Evolutionary conservation across 257 asterid species (phyloP).

Genomic region (Fraxinus pennsylvanica): DNA sequence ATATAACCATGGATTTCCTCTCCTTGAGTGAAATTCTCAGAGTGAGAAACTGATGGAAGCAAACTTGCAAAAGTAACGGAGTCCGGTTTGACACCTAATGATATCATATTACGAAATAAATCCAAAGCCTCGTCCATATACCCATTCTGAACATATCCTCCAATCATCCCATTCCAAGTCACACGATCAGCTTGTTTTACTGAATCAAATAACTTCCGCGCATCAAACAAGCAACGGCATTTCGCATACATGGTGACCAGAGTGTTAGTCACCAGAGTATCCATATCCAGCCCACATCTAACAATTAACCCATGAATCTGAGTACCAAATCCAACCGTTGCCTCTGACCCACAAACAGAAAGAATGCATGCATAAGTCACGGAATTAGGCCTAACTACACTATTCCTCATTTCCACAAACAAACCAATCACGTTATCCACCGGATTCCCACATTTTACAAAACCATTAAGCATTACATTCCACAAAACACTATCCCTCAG

Average conservation of each 20-base stretch:
- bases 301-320: slow-evolving; percentile 69
- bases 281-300: slow-evolving; percentile 60
- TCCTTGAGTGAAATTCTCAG: slow-evolving; percentile 43
- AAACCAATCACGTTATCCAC: slow-evolving; percentile 49
- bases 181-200: slow-evolving; percentile 41
- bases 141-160: slow-evolving; percentile 81
- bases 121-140: slow-evolving; percentile 52
- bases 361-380: slow-evolving; percentile 71
- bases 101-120: slow-evolving; percentile 55
- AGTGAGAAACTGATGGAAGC: slow-evolving; percentile 63
- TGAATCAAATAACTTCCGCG: slow-evolving; percentile 58
- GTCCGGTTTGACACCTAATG: slow-evolving; percentile 57
- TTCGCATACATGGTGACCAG: slow-evolving; percentile 73
- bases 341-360: slow-evolving; percentile 58
- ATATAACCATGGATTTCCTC: slow-evolving; percentile 75
- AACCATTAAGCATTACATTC: slow-evolving; percentile 80
- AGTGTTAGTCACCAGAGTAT: slow-evolving; percentile 65
- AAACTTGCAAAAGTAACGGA: slow-evolving; percentile 77
- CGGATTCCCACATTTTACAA: slow-evolving; percentile 41
- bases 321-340: slow-evolving; percentile 50
- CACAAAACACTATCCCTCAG: slow-evolving; percentile 71
- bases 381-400: slow-evolving; percentile 53
- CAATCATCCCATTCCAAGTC: slow-evolving; percentile 83
- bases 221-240: slow-evolving; percentile 56
- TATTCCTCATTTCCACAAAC: slow-evolving; percentile 60